A percentile compares a stretch with the other conserved stretches of the same genome.
Conservation (phyloP, 2,329 filamentous ascomycete species). For the Cladosporium sp. region DNA sequence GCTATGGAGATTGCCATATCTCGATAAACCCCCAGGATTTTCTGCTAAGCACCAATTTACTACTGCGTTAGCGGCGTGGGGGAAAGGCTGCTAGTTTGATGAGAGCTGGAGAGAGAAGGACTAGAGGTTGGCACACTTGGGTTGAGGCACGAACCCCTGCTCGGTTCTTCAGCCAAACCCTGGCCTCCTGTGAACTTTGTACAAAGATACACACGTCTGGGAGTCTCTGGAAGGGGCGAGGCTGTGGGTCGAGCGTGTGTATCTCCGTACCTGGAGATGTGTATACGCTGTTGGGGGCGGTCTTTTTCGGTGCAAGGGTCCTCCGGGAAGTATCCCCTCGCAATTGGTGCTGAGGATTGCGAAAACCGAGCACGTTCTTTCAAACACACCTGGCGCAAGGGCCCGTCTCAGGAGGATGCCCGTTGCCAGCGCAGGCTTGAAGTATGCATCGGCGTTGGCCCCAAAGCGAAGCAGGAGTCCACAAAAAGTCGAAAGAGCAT, state of each 20-base stretch:
- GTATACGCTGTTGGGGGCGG: no score
- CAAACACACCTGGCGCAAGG: conserved; percentile 11
- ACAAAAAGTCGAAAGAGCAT: no score
- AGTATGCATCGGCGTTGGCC: no score
- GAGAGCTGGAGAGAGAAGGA: not conserved
- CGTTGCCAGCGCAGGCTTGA: not conserved
- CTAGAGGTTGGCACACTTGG: not conserved
- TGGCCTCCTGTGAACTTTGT: not conserved
- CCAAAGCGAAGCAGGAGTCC: no score
- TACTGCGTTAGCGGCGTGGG: conserved; percentile 6
- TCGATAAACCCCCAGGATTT: not conserved
- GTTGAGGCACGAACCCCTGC: not conserved
- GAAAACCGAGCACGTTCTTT: conserved; percentile 2
- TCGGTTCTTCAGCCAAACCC: conserved; percentile 9
- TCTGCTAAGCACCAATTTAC: conserved; percentile 4
- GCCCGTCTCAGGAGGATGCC: conserved; percentile 11
- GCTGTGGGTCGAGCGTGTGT: conserved; percentile 9
- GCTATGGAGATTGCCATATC: conserved; percentile 8
- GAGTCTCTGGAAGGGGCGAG: not conserved
- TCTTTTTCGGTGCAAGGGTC: no score
- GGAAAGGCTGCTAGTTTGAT: not conserved
- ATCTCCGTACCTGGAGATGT: not conserved
- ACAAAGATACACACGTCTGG: not conserved
- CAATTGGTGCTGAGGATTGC: no score
- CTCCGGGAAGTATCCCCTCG: no score